These are phyloP conservation scores for Hypseocharis bilobata DNA, from an alignment of 441 rosid genomes.

Conservation along the genomic window DNA sequence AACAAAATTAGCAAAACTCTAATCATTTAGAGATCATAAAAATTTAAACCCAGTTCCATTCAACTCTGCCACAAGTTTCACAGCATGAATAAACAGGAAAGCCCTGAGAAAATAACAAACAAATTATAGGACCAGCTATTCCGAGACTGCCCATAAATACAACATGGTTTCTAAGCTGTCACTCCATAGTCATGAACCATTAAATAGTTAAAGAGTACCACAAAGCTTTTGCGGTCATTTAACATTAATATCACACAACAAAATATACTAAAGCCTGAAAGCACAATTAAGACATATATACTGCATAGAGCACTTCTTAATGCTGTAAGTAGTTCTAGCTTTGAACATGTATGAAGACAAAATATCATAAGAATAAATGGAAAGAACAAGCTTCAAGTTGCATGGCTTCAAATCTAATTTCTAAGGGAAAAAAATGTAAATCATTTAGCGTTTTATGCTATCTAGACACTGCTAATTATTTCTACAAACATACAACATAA, in stretches of 20 bases:
- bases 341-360: not conserved
- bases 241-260: not conserved
- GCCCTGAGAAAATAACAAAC: too few species aligned
- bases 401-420: too few species aligned
- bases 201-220: not conserved
- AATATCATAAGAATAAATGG: too few species aligned
- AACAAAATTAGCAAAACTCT: not conserved
- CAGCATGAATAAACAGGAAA: not conserved
- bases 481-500: too few species aligned
- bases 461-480: too few species aligned
- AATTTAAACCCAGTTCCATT: conserved; percentile 6
- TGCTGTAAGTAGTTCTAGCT: not conserved
- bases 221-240: not conserved
- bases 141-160: not conserved
- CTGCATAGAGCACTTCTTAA: not conserved
- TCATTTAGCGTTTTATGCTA: too few species aligned
- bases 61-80: not conserved
- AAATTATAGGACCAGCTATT: not conserved
- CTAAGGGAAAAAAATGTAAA: too few species aligned
- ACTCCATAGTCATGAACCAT: not conserved
- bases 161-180: not conserved
- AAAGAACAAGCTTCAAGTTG: too few species aligned
- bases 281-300: not conserved
- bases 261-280: not conserved
- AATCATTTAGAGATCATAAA: not conserved